Evolutionary conservation across 805 yeast genomes (phyloP).

Genomic region (Monosporozyma aquatica): DNA sequence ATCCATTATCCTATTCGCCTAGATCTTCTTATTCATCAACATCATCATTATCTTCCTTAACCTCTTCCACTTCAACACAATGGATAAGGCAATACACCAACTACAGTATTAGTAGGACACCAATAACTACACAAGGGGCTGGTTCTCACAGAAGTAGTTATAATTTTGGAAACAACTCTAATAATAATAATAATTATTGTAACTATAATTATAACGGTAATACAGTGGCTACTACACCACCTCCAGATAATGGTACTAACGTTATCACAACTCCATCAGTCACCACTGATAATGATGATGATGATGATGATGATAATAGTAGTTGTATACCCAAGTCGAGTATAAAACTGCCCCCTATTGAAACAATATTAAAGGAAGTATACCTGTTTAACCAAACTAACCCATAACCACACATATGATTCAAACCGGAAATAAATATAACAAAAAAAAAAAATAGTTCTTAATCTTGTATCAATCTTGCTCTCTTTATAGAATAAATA

Average conservation of each 20-base stretch:
- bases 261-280: too few relatives aligned
- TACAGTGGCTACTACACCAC: not conserved
- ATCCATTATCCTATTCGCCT: not conserved
- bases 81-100: not conserved
- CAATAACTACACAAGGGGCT: not conserved
- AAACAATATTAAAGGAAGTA: conserved; percentile 1
- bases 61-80: too few relatives aligned
- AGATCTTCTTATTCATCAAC: not conserved
- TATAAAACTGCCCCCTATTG: conserved; percentile 1
- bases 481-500: too few relatives aligned
- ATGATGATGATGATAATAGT: not conserved
- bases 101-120: not conserved
- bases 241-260: too few relatives aligned
- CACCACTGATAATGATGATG: not conserved
- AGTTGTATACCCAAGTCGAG: not conserved
- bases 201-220: not conserved
- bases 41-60: not conserved
- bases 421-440: too few relatives aligned
- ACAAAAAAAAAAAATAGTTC: too few relatives aligned
- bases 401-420: too few relatives aligned
- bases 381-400: not conserved
- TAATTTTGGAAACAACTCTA: too few relatives aligned
- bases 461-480: too few relatives aligned
- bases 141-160: too few relatives aligned
- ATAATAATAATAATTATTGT: too few relatives aligned